Percentiles rank a stretch among this genome's conserved stretches.
Evolutionary conservation across 164 flowering plant species (phyloP).

Genomic region (Berberis vulgaris): DNA sequence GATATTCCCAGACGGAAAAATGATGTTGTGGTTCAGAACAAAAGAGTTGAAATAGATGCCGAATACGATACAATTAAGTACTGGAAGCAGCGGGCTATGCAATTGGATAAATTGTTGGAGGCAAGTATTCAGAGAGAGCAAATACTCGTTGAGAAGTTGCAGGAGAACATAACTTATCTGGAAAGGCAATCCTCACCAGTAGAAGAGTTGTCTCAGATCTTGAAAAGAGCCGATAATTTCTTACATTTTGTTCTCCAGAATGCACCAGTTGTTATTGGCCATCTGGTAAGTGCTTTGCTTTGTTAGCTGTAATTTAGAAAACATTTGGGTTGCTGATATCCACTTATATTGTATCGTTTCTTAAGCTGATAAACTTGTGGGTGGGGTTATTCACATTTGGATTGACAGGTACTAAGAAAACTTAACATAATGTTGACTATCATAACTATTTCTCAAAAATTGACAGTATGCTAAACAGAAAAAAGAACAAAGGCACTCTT

Average conservation of each 20-base stretch:
- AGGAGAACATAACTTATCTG: slow-evolving; percentile 58
- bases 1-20: slow-evolving; percentile 44
- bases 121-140: slow-evolving; percentile 76
- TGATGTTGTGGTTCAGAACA: slow-evolving; percentile 37
- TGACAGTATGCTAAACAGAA: no score
- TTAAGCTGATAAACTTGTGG: no score
- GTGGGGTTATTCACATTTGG: no score
- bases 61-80: slow-evolving; percentile 61
- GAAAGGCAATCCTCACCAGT: slow-evolving; percentile 84
- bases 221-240: slow-evolving; percentile 91
- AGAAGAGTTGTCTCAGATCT: slow-evolving; percentile 78
- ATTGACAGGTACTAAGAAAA: no score
- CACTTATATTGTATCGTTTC: no score
- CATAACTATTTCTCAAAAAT: no score
- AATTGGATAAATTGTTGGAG: slow-evolving; percentile 66
- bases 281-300: slow-evolving; percentile 51
- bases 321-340: no score
- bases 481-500: no score
- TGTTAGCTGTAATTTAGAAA: no score
- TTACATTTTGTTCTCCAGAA: slow-evolving; percentile 92
- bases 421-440: no score
- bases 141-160: slow-evolving; percentile 52
- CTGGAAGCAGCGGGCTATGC: slow-evolving; percentile 77
- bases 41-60: slow-evolving; percentile 57
- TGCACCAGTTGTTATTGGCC: slow-evolving; percentile 96